These are phyloP conservation scores for Penicillium olsonii DNA, from an alignment of 2,329 filamentous ascomycete species.

Conservation along the genomic window DNA sequence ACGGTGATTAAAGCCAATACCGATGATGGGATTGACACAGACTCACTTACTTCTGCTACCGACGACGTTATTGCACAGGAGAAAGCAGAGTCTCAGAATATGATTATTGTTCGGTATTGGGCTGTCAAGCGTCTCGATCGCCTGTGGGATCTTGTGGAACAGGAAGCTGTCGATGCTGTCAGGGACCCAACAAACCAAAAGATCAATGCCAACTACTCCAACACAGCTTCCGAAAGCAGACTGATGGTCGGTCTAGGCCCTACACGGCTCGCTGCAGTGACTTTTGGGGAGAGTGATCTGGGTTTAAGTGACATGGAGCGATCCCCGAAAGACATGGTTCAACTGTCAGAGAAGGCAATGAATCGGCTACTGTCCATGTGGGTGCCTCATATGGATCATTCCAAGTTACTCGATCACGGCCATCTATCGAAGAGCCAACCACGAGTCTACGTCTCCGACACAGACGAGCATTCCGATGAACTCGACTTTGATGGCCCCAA, in stretches of 20 bases:
- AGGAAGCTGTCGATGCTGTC: constrained; percentile 34
- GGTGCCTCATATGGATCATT: constrained; percentile 28
- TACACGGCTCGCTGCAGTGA: constrained; percentile 30
- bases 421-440: constrained; percentile 4
- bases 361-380: constrained; percentile 32
- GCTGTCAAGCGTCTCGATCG: constrained; percentile 39
- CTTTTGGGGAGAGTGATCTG: constrained; percentile 37
- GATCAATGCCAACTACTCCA: constrained; percentile 20
- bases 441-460: constrained; percentile 23
- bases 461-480: constrained; percentile 21
- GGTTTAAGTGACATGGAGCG: constrained; percentile 35
- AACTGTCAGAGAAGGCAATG: constrained; percentile 37
- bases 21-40: constrained; percentile 12
- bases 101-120: constrained; percentile 47
- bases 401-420: constrained; percentile 10
- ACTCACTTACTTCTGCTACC: constrained; percentile 11
- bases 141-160: constrained; percentile 38
- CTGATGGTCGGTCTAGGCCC: constrained; percentile 18
- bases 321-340: constrained; percentile 42
- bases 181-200: constrained; percentile 19
- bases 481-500: constrained; percentile 25
- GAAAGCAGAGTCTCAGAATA: constrained; percentile 45
- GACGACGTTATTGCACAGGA: constrained; percentile 41
- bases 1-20: constrained; percentile 31
- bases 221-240: constrained; percentile 12